Base-by-base conservation (phyloP, 2,329 filamentous ascomycete species). In the Lachnellula hyalina region DNA sequence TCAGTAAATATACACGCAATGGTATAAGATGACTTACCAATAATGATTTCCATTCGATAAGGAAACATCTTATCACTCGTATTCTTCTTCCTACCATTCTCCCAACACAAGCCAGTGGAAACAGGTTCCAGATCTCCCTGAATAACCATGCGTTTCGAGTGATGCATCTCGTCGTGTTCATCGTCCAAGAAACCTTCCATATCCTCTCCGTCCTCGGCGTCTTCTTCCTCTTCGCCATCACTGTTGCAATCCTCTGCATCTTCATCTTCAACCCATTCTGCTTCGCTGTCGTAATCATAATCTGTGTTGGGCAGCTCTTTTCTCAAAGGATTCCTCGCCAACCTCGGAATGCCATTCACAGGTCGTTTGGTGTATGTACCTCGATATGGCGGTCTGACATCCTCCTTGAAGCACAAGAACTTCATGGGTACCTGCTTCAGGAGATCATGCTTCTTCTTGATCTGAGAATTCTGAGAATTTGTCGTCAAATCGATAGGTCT, bases 281-380 rank as follows among this genome's bases (percentile, higher is more conserved):
- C 88, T 69, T 95, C 89, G 3, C 89, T 93, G 66, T 94, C 89
- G 67, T 93, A 91, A 60, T 91, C 89, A 68, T 95, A 95, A 63
- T 90, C 78, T 4, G 88, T 78, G 5, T 85, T 81, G 12, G 74
- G 71, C 1, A 90, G 73, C n/a, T 72, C 57, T 69, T 78, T 70
- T 62, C 74, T 69, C 65, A 77, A 62, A 57, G 89, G 75, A 68
- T 82, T 73, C 65, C 81, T 68, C 56, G 81, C 80, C 6, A 84
- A 68, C 47, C 71, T 75, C 4, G 67, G 66, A 58, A 85, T 75
- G 32, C 61, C 71, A 70, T 36, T 77, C 44, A 72, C 71, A 49
- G 67, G 75, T 58, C 65, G 72, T 14, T 82, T 79, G 5, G 79
- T 75, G 52, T 80, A 81, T 1, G 87, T 91, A 44, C 90, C 90